Conservation (phyloP, 805 yeast genomes). For the Metschnikowia cerradonensis region DNA sequence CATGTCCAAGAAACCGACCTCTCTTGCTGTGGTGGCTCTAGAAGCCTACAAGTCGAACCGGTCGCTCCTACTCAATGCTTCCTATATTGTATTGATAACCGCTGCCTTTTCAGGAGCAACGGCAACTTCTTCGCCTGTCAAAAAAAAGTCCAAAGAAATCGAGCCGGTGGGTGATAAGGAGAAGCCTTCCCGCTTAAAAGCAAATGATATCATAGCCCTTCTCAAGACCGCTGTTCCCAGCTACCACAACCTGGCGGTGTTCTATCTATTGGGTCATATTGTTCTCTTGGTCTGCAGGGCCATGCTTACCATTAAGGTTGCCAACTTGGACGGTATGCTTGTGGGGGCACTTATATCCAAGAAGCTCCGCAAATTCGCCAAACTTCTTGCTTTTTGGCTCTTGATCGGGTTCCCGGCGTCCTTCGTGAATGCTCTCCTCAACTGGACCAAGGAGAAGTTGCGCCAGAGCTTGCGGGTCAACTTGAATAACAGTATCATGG, state of each 20-base stretch:
- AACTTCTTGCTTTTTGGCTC: constrained; percentile 73
- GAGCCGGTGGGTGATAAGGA: constrained; percentile 5
- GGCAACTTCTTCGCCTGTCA: constrained; percentile 16
- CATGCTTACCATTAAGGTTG: constrained; percentile 71
- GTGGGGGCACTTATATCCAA: constrained; percentile 79
- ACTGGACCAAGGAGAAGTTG: constrained; percentile 55
- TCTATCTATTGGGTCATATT: constrained; percentile 49
- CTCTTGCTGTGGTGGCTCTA: constrained; percentile 26
- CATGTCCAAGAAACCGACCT: constrained; percentile 3
- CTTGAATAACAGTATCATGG: constrained; percentile 60
- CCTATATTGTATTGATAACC: constrained; percentile 38
- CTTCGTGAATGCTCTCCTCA: constrained; percentile 65
- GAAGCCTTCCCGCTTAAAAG: constrained; percentile 20
- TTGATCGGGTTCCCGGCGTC: constrained; percentile 83
- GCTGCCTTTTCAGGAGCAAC: constrained; percentile 44
- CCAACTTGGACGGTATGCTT: constrained; percentile 78
- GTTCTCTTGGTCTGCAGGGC: constrained; percentile 64
- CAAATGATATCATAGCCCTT: constrained; percentile 28
- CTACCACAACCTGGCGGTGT: constrained; percentile 25
- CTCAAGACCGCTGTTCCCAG: constrained; percentile 35
- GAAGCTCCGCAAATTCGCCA: constrained; percentile 58
- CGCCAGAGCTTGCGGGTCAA: constrained; percentile 58
- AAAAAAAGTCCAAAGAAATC: constrained; percentile 3
- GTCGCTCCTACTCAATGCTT: constrained; percentile 37
- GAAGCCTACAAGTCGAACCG: constrained; percentile 38